Evolutionary conservation across 169 alveolate genomes (phyloP), one percentile per base, ranked within the genome.

Genomic region (Eimeria praecox): DNA sequence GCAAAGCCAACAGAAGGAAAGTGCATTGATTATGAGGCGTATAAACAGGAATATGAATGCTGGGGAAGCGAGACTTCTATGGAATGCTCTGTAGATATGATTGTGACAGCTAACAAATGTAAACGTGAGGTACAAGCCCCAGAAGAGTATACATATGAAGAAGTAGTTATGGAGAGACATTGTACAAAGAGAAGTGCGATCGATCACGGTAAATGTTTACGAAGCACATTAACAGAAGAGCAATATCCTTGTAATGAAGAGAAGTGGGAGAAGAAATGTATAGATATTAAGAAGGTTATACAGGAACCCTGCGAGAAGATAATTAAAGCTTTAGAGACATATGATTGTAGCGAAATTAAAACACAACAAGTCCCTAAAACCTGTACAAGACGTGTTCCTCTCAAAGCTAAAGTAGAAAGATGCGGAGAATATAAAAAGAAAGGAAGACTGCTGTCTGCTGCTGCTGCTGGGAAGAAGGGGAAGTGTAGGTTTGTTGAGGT

Each of bases 391-490:
- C 44, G 77, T 1, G 94, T 94, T 5, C 94, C 94, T 46, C 96
- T 92, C 73, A 85, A 94, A 90, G 88, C 83, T 27, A 30, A 42
- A 30, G 87, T 94, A n/a, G 77, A 83, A 24, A 71, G 71, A 27
- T 94, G 96, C 54, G 75, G 83, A 3, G 94, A 90, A 12, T 30
- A n/a, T 12, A 71, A 94, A 59, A 94, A 86, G 80, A 64, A 69
- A 46, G 77, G 95, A 20, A 52, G 94, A 56, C 85, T 94, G n/a
- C 89, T 77, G 14, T n/a, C n/a, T n/a, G n/a, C n/a, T n/a, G n/a
- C n/a, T n/a, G n/a, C n/a, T n/a, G 89, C 96, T 52, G 96, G 92
- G 3, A 94, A 94, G 90, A 82, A 94, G 56, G 94, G 96, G 49
- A 80, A 75, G 49, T 94, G 96, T 85, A 86, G 73, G 42, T 40